Evolutionary conservation across 768 basidiomycete species (phyloP), one percentile per base, ranked within the genome.

Genomic region (Grammothele lineata): DNA sequence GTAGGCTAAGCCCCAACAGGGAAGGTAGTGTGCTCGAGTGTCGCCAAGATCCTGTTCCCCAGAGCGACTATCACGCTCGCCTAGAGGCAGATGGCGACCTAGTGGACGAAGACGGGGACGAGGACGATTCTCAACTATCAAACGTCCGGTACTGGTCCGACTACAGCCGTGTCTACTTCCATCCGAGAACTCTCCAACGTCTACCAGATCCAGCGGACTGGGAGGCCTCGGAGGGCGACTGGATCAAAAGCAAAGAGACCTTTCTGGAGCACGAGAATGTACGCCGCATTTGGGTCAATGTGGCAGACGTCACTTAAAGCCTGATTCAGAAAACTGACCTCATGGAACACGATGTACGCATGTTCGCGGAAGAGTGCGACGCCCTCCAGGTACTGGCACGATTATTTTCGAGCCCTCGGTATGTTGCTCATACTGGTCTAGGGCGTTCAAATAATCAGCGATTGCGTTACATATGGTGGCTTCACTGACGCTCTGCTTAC

Each of bases 351-450:
- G 70, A 80, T 11, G 69, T 90, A 42, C 75, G 88, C 15, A 66
- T 73, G 14, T 76, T 85, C 45, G 72, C 86, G 4, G 88, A 92
- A 59, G 87, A 88, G 54, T 87, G 85, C 57, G 76, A 89, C 59
- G 75, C 76, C 42, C 70, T 84, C 12, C 88, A 89, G 77, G 87
- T 85, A 43, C 7, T 30, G 8, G 8, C 27, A 14, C 27, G 27
- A 30, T 30, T 30, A 7, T 7, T 14, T 7, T 30, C 7, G 27
- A 7, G 14, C 27, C 7, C 27, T 30, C 14, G 27, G 27, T 14
- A 14, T 30, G 8, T 30, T 30, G n/a, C 27, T 30, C 27, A 30
- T 17, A 7, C 19, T 23, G 7, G n/a, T n/a, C 10, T 53, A 90
- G 85, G 88, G 88, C 4, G 51, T 88, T 12, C 87, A 91, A 67